phyloP scores from a whole-genome alignment of 2,329 filamentous ascomycete genomes.

The Calonectria crousiana region DNA sequence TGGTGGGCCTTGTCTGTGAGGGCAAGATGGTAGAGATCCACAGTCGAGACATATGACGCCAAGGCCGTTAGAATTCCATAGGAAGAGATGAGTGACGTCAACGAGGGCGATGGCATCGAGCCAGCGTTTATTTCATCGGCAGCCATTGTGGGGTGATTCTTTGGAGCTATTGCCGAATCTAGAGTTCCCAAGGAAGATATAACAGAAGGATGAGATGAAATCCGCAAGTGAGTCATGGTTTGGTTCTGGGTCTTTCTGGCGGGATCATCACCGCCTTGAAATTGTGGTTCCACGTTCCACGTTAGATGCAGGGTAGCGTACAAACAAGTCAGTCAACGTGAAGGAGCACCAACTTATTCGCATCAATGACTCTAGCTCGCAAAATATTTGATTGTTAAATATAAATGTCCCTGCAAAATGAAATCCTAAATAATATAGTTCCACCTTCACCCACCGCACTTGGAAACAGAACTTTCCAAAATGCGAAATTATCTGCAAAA shows the following conservation, averaged over 20 bases:
- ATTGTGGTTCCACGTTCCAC: neutral
- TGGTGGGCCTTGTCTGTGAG: constrained; percentile 15
- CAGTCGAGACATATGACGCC: constrained; percentile 31
- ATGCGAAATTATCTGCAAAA: neutral
- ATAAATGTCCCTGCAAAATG: neutral
- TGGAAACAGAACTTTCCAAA: neutral
- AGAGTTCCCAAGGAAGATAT: neutral
- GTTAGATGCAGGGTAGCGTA: neutral
- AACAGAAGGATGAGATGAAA: neutral
- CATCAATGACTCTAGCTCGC: neutral
- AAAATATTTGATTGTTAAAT: neutral
- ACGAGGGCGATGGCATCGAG: neutral
- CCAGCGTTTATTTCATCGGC: neutral
- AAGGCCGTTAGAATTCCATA: constrained; percentile 31
- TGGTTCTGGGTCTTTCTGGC: neutral
- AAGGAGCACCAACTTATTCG: neutral
- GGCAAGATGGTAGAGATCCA: constrained; percentile 29
- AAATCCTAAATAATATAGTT: neutral
- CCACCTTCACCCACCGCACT: neutral
- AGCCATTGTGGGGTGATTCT: neutral
- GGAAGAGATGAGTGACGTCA: constrained; percentile 30
- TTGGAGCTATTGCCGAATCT: neutral
- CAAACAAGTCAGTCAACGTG: neutral
- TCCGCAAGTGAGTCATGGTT: neutral
- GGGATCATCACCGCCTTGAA: neutral